Percentiles rank a stretch among this genome's conserved stretches.
phyloP scores from a whole-genome alignment of 139 green algal genomes.

The Chlamydomonas urium region DNA sequence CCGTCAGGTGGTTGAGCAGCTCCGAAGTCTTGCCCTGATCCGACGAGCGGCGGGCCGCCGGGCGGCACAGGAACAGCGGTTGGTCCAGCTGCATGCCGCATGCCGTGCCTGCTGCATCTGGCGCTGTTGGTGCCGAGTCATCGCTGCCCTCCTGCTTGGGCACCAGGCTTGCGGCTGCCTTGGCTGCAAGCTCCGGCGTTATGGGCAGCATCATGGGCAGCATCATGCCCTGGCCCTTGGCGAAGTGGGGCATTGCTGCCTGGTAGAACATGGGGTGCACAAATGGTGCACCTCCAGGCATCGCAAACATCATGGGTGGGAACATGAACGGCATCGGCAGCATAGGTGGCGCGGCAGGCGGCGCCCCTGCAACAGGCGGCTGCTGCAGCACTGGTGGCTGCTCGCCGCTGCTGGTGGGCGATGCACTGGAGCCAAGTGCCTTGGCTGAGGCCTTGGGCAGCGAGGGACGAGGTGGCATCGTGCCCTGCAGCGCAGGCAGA shows the following conservation, averaged over 20 bases:
- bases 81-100: too few species aligned
- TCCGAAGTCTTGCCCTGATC: not conserved
- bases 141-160: not conserved
- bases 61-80: not conserved
- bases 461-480: too few species aligned
- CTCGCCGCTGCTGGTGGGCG: too few species aligned
- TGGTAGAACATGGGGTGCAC: not conserved
- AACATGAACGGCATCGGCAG: not conserved
- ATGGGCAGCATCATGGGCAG: not conserved
- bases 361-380: not conserved
- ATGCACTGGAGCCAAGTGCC: not conserved
- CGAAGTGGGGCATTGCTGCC: not conserved
- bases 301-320: not conserved
- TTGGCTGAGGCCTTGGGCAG: not conserved
- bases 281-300: not conserved
- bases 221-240: slow-evolving; percentile 3
- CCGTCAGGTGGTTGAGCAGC: not conserved
- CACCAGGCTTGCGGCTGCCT: not conserved
- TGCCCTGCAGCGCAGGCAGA: too few species aligned
- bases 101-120: too few species aligned
- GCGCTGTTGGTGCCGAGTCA: not conserved
- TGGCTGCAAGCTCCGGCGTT: not conserved
- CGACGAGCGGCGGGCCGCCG: not conserved
- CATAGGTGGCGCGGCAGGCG: not conserved
- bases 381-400: not conserved